Percentiles rank a stretch among this genome's conserved stretches.
Conservation (phyloP, 345 rosid genomes). For the Syzygium aqueum region DNA sequence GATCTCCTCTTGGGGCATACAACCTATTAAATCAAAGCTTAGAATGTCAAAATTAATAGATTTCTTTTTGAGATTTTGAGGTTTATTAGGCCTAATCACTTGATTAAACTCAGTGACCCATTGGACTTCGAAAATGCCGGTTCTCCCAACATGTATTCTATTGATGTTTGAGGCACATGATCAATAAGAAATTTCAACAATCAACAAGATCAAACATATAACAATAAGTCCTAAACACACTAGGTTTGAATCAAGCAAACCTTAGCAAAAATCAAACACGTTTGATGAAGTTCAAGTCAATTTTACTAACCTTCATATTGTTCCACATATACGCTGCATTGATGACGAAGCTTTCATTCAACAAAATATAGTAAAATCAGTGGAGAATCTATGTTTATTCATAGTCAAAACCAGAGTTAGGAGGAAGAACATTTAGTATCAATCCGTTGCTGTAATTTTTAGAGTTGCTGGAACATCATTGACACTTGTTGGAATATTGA, state of each 20-base stretch:
- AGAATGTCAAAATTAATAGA: too few species aligned
- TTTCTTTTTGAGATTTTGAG: not conserved
- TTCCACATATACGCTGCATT: not conserved
- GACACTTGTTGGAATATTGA: too few species aligned
- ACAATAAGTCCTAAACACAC: not conserved
- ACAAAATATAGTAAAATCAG: not conserved
- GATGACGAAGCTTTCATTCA: not conserved
- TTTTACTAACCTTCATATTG: not conserved
- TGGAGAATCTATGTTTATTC: not conserved
- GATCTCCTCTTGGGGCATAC: too few species aligned
- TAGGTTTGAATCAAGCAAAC: not conserved
- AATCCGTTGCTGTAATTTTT: not conserved
- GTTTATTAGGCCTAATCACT: not conserved
- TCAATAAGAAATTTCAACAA: not conserved
- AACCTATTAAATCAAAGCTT: too few species aligned
- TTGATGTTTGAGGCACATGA: not conserved
- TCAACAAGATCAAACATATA: not conserved
- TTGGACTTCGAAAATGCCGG: not conserved
- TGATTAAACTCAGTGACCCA: not conserved
- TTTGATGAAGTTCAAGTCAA: not conserved
- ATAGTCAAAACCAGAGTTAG: not conserved
- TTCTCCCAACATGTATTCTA: not conserved
- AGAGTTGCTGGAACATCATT: not conserved
- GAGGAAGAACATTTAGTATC: not conserved
- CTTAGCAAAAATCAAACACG: not conserved